phyloP scores from a whole-genome alignment of 345 rosid species.

The Zanthoxylum bungeanum region DNA sequence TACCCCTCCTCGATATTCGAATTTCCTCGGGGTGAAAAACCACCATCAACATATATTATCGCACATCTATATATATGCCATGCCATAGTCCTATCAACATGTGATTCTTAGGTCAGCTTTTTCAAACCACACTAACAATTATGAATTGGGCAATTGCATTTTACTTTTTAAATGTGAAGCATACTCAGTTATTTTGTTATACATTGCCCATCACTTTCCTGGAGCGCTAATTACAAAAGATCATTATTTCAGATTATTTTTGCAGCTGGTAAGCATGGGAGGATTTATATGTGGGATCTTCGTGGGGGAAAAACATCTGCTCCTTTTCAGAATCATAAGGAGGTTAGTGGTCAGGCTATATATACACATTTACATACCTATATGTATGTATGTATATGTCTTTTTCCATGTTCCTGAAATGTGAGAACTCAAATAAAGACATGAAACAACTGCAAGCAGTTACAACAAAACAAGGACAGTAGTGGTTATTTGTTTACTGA shows the following conservation, averaged over 20 bases:
- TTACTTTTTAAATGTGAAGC: not conserved
- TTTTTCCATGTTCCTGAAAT: conserved; percentile 1
- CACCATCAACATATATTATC: too few species aligned
- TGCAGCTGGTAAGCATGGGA: conserved; percentile 76
- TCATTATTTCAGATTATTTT: conserved; percentile 52
- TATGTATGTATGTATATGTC: not conserved
- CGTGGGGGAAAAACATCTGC: conserved; percentile 77
- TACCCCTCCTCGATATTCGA: too few species aligned
- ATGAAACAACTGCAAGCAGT: not conserved
- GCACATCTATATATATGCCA: not conserved
- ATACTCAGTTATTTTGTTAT: not conserved
- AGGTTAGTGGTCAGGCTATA: conserved; percentile 31
- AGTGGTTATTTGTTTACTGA: not conserved
- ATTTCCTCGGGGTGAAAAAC: too few species aligned
- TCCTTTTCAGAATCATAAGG: conserved; percentile 64
- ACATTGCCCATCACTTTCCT: conserved; percentile 2
- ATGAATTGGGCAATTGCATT: not conserved
- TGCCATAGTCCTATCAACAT: not conserved
- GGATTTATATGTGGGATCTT: conserved; percentile 79
- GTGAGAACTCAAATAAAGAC: not conserved
- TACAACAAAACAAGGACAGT: not conserved
- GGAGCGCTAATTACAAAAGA: conserved; percentile 3
- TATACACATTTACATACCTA: too few species aligned
- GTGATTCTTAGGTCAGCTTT: not conserved
- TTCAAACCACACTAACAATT: not conserved